Evolutionary conservation across 768 basidiomycete genomes (phyloP).

Genomic region (Lactarius psammicola): DNA sequence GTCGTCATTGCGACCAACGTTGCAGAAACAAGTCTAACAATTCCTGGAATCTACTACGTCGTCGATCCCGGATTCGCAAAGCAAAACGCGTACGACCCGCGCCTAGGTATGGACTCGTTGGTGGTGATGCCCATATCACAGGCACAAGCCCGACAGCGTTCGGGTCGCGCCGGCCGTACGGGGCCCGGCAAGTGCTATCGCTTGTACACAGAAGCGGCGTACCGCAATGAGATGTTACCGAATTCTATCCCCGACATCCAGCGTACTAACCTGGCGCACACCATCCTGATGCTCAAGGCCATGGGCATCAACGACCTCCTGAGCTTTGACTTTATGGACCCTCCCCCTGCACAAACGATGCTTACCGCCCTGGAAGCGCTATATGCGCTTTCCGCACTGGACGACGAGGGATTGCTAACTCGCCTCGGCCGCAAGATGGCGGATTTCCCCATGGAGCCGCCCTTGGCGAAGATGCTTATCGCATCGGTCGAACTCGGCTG

Average conservation of each 20-base stretch:
- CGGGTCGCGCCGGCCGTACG: constrained; percentile 95
- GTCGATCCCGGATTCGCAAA: constrained; percentile 98
- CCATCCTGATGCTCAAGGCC: constrained; percentile 94
- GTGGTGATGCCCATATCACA: constrained; percentile 99
- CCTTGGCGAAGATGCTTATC: constrained; percentile 96
- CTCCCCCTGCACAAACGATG: constrained; percentile 95
- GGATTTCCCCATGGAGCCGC: constrained; percentile 98
- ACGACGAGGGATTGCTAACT: constrained; percentile 94
- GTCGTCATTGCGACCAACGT: constrained; percentile 99
- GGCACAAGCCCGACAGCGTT: constrained; percentile 92
- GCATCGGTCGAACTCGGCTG: constrained; percentile 96
- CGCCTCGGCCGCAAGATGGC: constrained; percentile 98
- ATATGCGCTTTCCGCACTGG: constrained; percentile 93
- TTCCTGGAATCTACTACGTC: constrained; percentile 98
- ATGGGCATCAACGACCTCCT: constrained; percentile 99
- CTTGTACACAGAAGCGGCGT: constrained; percentile 96
- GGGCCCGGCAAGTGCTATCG: constrained; percentile 99
- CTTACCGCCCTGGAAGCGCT: constrained; percentile 92
- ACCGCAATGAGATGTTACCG: constrained; percentile 97
- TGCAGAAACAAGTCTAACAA: constrained; percentile 97
- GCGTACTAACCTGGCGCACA: constrained; percentile 86
- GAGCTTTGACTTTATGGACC: constrained; percentile 99
- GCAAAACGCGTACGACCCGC: constrained; percentile 97
- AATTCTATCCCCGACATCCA: constrained; percentile 98
- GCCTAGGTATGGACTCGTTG: constrained; percentile 97